phyloP scores from a whole-genome alignment of 208 protist species.

The Tritrichomonas musculus region DNA sequence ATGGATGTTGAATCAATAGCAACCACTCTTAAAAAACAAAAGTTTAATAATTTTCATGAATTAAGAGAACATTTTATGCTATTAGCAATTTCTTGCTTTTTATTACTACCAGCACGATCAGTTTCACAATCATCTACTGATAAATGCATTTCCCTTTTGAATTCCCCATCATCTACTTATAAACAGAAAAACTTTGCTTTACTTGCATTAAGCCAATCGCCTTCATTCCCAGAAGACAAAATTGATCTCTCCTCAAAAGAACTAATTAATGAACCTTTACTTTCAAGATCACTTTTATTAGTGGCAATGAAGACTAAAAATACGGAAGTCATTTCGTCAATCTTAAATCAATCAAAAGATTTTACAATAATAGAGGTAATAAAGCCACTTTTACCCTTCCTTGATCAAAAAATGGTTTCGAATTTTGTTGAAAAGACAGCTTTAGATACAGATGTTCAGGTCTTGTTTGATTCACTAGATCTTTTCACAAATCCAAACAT shows the following conservation, averaged over 20 bases:
- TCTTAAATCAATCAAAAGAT: neutral
- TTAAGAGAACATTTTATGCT: neutral
- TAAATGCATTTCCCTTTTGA: neutral
- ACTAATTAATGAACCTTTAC: neutral
- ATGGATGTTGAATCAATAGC: neutral
- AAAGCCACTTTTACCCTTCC: neutral
- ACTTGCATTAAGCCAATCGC: neutral
- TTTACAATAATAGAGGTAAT: neutral
- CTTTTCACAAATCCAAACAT: neutral
- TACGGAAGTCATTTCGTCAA: neutral
- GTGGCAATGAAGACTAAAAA: neutral
- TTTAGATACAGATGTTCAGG: neutral
- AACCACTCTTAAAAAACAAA: neutral
- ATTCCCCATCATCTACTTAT: neutral
- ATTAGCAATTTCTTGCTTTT: neutral
- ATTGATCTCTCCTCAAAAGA: neutral
- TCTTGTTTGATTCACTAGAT: neutral
- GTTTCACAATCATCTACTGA: neutral
- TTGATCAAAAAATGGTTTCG: neutral
- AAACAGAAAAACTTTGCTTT: neutral
- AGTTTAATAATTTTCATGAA: neutral
- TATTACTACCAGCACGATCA: neutral
- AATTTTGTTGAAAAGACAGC: neutral
- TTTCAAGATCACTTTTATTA: neutral
- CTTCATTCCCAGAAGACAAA: neutral